Base-by-base conservation (phyloP, 2,329 filamentous ascomycete genomes). In the Didymella exigua region DNA sequence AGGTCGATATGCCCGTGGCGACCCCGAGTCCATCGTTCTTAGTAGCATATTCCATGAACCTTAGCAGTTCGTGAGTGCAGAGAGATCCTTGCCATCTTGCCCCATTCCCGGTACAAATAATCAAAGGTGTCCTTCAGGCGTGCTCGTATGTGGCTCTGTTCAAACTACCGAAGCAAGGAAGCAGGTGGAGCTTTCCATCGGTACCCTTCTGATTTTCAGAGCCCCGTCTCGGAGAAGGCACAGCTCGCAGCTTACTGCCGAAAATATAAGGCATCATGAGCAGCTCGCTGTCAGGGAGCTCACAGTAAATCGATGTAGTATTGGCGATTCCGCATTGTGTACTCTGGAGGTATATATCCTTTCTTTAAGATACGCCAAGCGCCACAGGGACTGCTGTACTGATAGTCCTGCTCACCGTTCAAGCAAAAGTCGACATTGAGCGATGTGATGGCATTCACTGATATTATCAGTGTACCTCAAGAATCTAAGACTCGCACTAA, bases 41-140 rank as follows among this genome's bases (percentile, higher is more conserved):
- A 1, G 68, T 66, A 38, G 84, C 81, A 50, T 84, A 82, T 54
- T 83, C 77, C 3, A 83, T 78, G 63, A 84, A 82, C 45, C 81
- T 77, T 62, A 77, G 81, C 78, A 46, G 82, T 81, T 6, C 81
- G 75, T 58, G 79, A 83, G 62, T 55, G 82, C 23, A 84, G 65
- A 2, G 78, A 81, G 24, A 84, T 77, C 0, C 81, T 84, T 82
- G 84, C 84, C 82, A 84, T 84, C 16, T 75, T 75, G 37, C 75
- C 66, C 0, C 81, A 81, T 61, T 83, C 81, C 23, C 79, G 78
- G 54, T 83, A 82, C 18, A 84, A 63, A 33, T 81, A 78, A 60
- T 84, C 82, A 49, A 84, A 84, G 0, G 81, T 79, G 18, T 77
- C 77, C 68, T 81, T 80, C 16, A 83, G 18, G 16, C 40, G 40